Evolutionary conservation across 1,139 yeast species (phyloP).

Genomic region (Zygotorulaspora mrakii): DNA sequence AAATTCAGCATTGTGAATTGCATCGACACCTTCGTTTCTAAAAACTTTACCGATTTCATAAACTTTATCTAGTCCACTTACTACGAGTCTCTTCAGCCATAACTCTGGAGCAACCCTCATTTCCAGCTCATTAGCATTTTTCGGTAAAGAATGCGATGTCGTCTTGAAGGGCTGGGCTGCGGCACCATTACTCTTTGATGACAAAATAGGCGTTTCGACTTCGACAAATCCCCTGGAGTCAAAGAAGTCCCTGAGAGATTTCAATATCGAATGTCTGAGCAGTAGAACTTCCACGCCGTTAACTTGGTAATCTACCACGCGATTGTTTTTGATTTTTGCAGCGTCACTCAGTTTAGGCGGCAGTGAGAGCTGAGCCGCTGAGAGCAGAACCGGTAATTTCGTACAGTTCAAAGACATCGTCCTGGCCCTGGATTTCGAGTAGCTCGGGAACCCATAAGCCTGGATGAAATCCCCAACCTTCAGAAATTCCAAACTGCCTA

Average conservation of each 20-base stretch:
- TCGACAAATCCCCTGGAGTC: slow-evolving; percentile 60
- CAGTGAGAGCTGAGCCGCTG: slow-evolving; percentile 69
- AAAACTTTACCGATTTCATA: slow-evolving; percentile 84
- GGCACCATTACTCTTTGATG: slow-evolving; percentile 78
- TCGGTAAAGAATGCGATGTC: slow-evolving; percentile 44
- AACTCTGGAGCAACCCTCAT: slow-evolving; percentile 91
- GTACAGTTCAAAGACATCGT: slow-evolving; percentile 61
- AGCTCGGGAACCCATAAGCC: slow-evolving; percentile 65
- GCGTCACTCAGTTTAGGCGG: slow-evolving; percentile 60
- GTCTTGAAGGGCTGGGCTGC: slow-evolving; percentile 81
- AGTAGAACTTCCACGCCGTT: slow-evolving; percentile 50
- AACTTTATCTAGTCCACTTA: slow-evolving; percentile 79
- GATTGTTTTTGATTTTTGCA: slow-evolving; percentile 57
- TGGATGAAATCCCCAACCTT: slow-evolving; percentile 68
- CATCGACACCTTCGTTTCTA: slow-evolving; percentile 90
- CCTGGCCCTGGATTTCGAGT: slow-evolving; percentile 68
- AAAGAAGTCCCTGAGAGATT: slow-evolving; percentile 56
- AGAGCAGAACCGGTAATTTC: slow-evolving; percentile 46
- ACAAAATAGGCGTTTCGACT: slow-evolving; percentile 82
- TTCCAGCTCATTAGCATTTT: slow-evolving; percentile 44
- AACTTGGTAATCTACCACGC: slow-evolving; percentile 73
- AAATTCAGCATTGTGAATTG: slow-evolving; percentile 98
- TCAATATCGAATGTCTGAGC: slow-evolving; percentile 52
- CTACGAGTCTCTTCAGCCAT: slow-evolving; percentile 80
- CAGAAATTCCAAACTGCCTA: slow-evolving; percentile 5